Percentiles rank a stretch among this genome's conserved stretches.
These are phyloP conservation scores for Mucor lusitanicus DNA, from an alignment of 371 early-diverging fungal genomes.

Conservation along the genomic window DNA sequence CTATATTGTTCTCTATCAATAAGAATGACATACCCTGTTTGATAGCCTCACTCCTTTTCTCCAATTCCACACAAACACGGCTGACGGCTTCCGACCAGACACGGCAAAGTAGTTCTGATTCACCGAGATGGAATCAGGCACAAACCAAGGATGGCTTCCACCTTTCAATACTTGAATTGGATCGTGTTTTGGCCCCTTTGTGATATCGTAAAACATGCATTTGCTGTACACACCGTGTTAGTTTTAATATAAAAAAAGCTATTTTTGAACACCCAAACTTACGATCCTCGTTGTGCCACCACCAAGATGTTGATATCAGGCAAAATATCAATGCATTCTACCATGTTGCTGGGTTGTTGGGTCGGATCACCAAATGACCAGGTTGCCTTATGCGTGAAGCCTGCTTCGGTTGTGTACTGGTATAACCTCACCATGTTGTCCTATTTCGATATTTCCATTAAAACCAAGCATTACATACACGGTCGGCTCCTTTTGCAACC, in stretches of 20 bases:
- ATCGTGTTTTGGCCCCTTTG: conserved; percentile 31
- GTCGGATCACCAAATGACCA: conserved; percentile 41
- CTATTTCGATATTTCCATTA: conserved; percentile 8
- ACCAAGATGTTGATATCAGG: conserved; percentile 48
- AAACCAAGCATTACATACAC: neutral
- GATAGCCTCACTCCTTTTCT: conserved; percentile 45
- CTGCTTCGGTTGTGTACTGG: conserved; percentile 27
- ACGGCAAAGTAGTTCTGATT: conserved; percentile 48
- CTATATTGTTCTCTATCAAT: neutral
- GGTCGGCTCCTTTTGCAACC: neutral
- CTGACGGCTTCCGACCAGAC: conserved; percentile 47
- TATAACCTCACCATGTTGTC: conserved; percentile 41
- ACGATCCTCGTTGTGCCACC: conserved; percentile 53
- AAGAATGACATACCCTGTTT: conserved; percentile 28
- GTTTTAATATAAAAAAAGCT: neutral
- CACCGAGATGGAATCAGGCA: conserved; percentile 46
- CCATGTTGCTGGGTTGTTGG: conserved; percentile 17
- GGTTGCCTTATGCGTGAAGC: conserved; percentile 23
- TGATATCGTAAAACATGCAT: conserved; percentile 50
- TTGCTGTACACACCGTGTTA: conserved; percentile 22
- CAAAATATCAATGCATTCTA: conserved; percentile 49
- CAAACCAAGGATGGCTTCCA: conserved; percentile 44
- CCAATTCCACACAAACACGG: conserved; percentile 56
- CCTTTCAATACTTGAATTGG: conserved; percentile 52
- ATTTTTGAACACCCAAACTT: conserved; percentile 16